phyloP scores from a whole-genome alignment of 352 stramenopile genomes.

The Peronosclerospora sorghi region DNA sequence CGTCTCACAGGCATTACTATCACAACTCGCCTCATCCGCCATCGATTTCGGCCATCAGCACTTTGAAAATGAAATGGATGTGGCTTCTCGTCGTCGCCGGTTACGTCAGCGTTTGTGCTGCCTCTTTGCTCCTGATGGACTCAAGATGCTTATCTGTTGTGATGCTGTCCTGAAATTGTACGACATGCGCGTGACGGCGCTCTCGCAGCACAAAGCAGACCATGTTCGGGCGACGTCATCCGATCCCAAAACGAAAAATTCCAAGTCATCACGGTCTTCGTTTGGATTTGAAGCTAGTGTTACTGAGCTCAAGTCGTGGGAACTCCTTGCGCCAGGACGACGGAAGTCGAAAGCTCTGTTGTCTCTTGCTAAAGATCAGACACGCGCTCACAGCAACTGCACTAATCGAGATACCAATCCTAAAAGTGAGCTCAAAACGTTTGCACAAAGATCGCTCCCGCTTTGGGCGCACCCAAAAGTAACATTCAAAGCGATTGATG shows the following conservation, averaged over 20 bases:
- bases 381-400: constrained; percentile 1
- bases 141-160: constrained; percentile 56
- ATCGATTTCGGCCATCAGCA: constrained; percentile 47
- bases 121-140: constrained; percentile 49
- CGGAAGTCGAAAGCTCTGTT: constrained; percentile 21
- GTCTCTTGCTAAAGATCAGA: constrained; percentile 2
- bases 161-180: constrained; percentile 57
- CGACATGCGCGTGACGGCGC: constrained; percentile 31
- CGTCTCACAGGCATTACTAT: constrained; percentile 56
- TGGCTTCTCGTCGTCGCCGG: constrained; percentile 34
- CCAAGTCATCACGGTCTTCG: constrained; percentile 39
- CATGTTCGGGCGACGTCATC: constrained; percentile 18
- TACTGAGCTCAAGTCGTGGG: constrained; percentile 53
- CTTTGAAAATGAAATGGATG: constrained; percentile 44
- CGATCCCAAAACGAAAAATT: constrained; percentile 23
- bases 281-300: constrained; percentile 62
- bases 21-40: constrained; percentile 50
- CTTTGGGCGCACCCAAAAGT: constrained; percentile 74
- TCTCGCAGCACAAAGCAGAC: constrained; percentile 23
- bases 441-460: constrained; percentile 44
- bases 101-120: constrained; percentile 48
- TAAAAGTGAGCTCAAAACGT: constrained; percentile 63
- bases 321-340: constrained; percentile 23
- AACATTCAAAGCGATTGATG: constrained; percentile 46
- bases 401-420: constrained; percentile 9